Evolutionary conservation across 108 stramenopile species (phyloP), one percentile per base, ranked within the genome.

Genomic region (Aurantiochytrium sp.): DNA sequence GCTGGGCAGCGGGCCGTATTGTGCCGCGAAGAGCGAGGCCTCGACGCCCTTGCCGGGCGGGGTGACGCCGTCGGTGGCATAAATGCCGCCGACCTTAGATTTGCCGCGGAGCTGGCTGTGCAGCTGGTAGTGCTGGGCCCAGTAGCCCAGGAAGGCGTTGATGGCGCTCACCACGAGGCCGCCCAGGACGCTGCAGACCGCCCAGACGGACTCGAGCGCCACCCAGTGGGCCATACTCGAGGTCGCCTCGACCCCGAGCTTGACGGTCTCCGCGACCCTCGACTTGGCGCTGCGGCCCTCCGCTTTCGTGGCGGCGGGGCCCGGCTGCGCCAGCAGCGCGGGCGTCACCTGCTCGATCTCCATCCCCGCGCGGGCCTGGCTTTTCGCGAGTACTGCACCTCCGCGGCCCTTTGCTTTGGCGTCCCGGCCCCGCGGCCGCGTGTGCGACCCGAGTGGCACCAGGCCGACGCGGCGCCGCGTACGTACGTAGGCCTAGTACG

Each of bases 1-100:
- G 8, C 12, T 19, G 39, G 39, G 42, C 6, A 17, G 21, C 19
- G 73, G 73, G 42, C 73, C 73, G 30, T 81, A 81, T 2, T 81
- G 39, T 42, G 73, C 73, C 10, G 73, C 73, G 45, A 48, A 81
- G 42, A 81, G 45, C 73, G 73, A 48, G 42, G 73, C 45, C 45
- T 48, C 45, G 73, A 81, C 73, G 73, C 73, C 73, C 42, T 48
- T 41, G 36, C 73, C 73, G 10, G 73, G 73, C 73, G 73, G 73
- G 15, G 73, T 81, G 10, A 81, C 73, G n/a, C 73, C 73, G 32
- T 81, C 73, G 10, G 73, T 81, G 2, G 73, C 73, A 2, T 48
- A 48, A 24, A 48, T 17, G 73, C 73, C 73, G 45, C 73, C 73
- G 45, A 81, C 73, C 45, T 37, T 81, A 24, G 42, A 48, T n/a